Conservation (phyloP, 1,284 basidiomycete genomes). For the Boletus mariae region DNA sequence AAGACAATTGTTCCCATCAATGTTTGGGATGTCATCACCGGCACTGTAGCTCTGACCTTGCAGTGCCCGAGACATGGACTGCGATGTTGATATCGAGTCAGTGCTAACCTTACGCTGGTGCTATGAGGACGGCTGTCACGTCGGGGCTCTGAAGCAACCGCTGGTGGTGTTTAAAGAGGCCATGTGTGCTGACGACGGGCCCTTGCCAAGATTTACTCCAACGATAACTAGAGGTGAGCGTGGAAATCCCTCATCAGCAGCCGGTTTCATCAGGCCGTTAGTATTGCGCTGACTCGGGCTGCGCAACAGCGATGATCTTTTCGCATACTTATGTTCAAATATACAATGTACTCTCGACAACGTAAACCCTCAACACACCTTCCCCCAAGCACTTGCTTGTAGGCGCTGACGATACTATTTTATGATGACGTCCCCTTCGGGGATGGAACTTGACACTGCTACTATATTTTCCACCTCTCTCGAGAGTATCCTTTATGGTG, state of each 20-base stretch:
- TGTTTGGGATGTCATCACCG: neutral
- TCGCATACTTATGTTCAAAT: neutral
- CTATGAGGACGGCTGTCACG: neutral
- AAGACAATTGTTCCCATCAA: neutral
- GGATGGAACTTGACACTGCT: conserved; percentile 13
- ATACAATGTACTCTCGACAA: neutral
- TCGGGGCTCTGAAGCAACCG: neutral
- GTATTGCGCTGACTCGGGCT: neutral
- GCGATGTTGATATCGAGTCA: neutral
- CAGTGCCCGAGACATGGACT: neutral
- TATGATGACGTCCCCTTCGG: conserved; percentile 4
- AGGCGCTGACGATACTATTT: neutral
- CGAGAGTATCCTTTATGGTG: conserved; percentile 26
- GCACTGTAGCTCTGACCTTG: neutral
- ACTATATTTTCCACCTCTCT: conserved; percentile 21
- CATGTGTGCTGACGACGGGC: too few relatives aligned
- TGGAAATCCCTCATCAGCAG: neutral
- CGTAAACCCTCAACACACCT: neutral
- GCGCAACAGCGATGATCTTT: neutral
- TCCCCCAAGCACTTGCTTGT: neutral
- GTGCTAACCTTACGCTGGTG: neutral
- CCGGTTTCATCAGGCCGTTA: neutral
- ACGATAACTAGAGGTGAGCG: neutral
- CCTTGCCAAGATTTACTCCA: too few relatives aligned
- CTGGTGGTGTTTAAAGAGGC: neutral